Evolutionary conservation across 148 eudicot genomes (phyloP).

Genomic region (Rhododendron kiyosumense): DNA sequence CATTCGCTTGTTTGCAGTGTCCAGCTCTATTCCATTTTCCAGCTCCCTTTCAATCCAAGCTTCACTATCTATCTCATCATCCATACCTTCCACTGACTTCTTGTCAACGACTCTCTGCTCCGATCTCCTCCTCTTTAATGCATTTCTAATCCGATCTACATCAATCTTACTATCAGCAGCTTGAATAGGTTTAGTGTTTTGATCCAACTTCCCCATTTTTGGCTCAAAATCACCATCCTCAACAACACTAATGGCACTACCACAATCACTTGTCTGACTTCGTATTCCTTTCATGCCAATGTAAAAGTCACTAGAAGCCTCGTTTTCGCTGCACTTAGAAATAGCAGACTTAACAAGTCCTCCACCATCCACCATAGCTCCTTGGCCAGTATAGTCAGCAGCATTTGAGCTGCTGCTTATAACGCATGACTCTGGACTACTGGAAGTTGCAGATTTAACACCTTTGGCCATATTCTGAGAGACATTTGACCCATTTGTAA

Average conservation of each 20-base stretch:
- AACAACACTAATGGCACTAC: conserved; percentile 38
- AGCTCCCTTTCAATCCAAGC: conserved; percentile 55
- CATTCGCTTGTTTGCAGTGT: conserved; percentile 26
- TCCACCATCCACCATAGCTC: conserved; percentile 7
- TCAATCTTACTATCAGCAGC: conserved; percentile 27
- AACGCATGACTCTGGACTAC: conserved; percentile 24
- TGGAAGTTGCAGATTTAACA: conserved; percentile 18
- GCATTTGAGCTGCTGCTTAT: conserved; percentile 22
- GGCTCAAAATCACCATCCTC: conserved; percentile 36
- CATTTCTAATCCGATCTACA: conserved; percentile 31
- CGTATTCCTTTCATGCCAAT: conserved; percentile 4
- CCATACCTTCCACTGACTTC: conserved; percentile 12
- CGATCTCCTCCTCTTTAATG: conserved; percentile 11
- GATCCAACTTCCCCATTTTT: conserved; percentile 7
- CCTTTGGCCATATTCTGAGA: conserved; percentile 12
- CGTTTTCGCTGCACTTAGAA: conserved; percentile 22
- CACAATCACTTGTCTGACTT: conserved; percentile 32
- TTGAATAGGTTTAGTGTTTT: conserved; percentile 20
- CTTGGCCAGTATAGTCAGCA: conserved; percentile 14
- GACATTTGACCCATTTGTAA: conserved; percentile 16
- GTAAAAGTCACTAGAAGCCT: conserved; percentile 6
- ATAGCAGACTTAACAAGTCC: not conserved
- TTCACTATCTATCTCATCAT: conserved; percentile 36
- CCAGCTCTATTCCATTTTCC: conserved; percentile 47
- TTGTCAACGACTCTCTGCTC: conserved; percentile 29